Evolutionary conservation across 805 yeast genomes (phyloP).

Genomic region (Wickerhamiella spandovensis): DNA sequence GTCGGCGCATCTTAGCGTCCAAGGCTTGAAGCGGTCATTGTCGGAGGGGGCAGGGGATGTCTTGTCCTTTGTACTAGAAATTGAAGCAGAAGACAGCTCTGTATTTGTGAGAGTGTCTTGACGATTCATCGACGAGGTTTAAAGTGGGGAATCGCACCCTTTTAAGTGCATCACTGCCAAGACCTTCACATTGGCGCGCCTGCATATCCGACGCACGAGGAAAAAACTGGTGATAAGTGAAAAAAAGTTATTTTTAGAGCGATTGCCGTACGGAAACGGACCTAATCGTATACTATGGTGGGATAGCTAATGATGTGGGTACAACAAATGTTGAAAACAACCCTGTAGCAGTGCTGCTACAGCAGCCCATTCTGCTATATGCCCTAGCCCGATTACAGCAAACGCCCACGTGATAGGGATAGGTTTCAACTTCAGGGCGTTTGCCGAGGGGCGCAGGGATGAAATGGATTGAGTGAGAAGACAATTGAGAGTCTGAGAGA

Average conservation of each 20-base stretch:
- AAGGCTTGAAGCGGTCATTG: constrained; percentile 4
- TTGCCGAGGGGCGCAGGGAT: neutral
- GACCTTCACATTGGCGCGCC: neutral
- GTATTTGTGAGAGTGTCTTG: neutral
- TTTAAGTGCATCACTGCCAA: neutral
- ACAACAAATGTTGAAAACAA: too few relatives aligned
- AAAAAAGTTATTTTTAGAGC: neutral
- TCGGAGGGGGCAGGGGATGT: neutral
- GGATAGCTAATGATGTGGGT: too few relatives aligned
- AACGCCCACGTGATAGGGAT: neutral
- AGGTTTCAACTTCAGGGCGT: neutral
- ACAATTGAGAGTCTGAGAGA: neutral
- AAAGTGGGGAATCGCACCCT: neutral
- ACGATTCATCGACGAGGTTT: neutral
- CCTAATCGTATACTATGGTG: neutral
- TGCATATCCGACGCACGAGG: neutral
- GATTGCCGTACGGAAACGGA: too few relatives aligned
- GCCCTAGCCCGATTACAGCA: neutral
- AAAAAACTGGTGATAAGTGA: neutral
- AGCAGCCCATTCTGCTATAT: too few relatives aligned
- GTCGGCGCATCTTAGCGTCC: constrained; percentile 23
- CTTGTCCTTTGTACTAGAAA: neutral
- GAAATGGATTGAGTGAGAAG: neutral
- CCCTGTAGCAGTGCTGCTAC: too few relatives aligned
- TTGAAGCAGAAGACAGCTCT: neutral